Base-by-base conservation (phyloP, 805 yeast species). In the Candida endomychidarum region DNA sequence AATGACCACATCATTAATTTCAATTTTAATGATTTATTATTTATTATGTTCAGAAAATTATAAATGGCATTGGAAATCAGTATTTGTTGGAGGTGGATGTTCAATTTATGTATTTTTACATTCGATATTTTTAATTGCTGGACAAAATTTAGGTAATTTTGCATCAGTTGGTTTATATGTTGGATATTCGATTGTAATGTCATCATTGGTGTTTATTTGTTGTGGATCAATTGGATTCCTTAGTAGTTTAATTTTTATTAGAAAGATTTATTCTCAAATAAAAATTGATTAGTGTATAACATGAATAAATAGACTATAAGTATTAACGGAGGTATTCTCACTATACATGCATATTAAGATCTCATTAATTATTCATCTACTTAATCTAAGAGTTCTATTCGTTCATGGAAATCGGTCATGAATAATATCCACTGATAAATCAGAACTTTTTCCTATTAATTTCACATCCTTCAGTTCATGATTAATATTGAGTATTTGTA, bases 1-100 rank as follows among this genome's bases (percentile, higher is more conserved):
- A 9, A 53, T 84, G 52, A 89, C 96, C 4, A 83, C 96, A 10
- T 73, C 84, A 10, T 72, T 90, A 44, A 88, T 89, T 21, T 83
- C 96, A 0, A 70, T 89, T 16, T 70, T 91, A 54, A 75, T 88
- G 61, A 78, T 84, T 19, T 93, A 93, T 63, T 84, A 86, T 69
- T 77, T 88, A 3, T 74, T 93, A 49, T 87, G 96, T 58, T 70
- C 87, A 37, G 99, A 93, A 60, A 87, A 93, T 62, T 90, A 95
- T 72, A 80, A 81, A 61, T 93, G 99, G 99, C 97, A 91, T 58
- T 93, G 99, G 99, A 81, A 90, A 61, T 79, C 96, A 3, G 65
- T 86, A 52, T 78, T 84, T 54, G 77, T 88, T 44, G 86, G 96
- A 19, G 97, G 96, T 30, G 95, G 97, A 22, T 83, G 96, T 59